Evolutionary conservation across 805 yeast species (phyloP).

Genomic region (Pichia occidentalis): DNA sequence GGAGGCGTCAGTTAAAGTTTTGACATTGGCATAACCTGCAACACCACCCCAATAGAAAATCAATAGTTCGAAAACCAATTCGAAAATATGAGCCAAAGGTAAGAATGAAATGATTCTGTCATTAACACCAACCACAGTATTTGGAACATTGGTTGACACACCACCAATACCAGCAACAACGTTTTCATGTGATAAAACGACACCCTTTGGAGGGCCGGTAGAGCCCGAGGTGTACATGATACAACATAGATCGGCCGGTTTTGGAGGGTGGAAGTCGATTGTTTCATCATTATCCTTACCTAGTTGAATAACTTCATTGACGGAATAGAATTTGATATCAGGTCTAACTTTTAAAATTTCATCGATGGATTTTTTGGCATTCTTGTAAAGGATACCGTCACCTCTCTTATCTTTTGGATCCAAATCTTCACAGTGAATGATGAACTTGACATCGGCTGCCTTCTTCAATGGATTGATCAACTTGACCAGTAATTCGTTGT

Average conservation of each 20-base stretch:
- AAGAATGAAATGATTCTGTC: constrained; percentile 84
- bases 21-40: constrained; percentile 87
- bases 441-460: constrained; percentile 53
- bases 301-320: constrained; percentile 54
- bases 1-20: constrained; percentile 79
- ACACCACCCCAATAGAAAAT: constrained; percentile 84
- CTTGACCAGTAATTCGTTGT: constrained; percentile 60
- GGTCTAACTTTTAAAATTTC: constrained; percentile 65
- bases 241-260: constrained; percentile 57
- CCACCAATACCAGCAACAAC: constrained; percentile 86
- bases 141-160: constrained; percentile 54
- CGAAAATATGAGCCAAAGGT: constrained; percentile 96
- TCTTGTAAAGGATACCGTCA: constrained; percentile 50
- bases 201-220: constrained; percentile 84
- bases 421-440: constrained; percentile 64
- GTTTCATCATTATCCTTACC: constrained; percentile 50
- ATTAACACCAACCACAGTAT: constrained; percentile 39
- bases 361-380: constrained; percentile 52
- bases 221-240: constrained; percentile 88
- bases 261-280: constrained; percentile 38
- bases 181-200: constrained; percentile 57
- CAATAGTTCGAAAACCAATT: constrained; percentile 77
- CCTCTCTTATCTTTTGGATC: constrained; percentile 58
- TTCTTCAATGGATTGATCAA: constrained; percentile 66
- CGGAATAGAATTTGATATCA: constrained; percentile 60